Conservation (phyloP, 257 asterid genomes). For the Catharanthus roseus region DNA sequence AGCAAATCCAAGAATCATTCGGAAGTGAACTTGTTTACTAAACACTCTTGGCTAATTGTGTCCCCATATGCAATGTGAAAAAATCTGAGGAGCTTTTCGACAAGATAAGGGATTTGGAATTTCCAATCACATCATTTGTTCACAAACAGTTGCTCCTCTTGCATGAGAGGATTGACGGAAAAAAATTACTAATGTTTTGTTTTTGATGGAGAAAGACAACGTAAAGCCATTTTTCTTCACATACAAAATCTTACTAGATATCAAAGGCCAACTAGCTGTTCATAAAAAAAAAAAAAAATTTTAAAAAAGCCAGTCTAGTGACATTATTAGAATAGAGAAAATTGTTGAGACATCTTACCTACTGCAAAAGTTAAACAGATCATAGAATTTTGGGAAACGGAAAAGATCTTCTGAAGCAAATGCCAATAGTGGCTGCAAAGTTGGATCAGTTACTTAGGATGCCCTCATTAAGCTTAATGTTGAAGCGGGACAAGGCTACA, state of each 20-base stretch:
- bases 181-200: constrained; percentile 62
- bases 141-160: constrained; percentile 66
- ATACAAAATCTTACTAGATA: constrained; percentile 47
- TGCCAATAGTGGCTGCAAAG: constrained; percentile 25
- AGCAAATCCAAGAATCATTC: constrained; percentile 49
- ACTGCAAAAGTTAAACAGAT: constrained; percentile 50
- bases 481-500: constrained; percentile 49
- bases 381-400: constrained; percentile 57
- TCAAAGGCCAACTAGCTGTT: no score
- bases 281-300: no score
- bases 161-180: constrained; percentile 48
- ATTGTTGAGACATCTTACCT: constrained; percentile 52
- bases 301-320: constrained; percentile 40
- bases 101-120: constrained; percentile 52
- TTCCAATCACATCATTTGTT: constrained; percentile 43
- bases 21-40: constrained; percentile 55
- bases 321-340: constrained; percentile 66
- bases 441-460: constrained; percentile 61
- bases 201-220: constrained; percentile 65
- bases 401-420: constrained; percentile 62
- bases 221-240: constrained; percentile 54
- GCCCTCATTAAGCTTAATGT: constrained; percentile 62
- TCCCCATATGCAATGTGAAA: constrained; percentile 24
- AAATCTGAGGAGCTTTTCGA: constrained; percentile 62
- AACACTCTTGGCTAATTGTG: constrained; percentile 60